Percentiles rank a stretch among this genome's conserved stretches.
These are phyloP conservation scores for Onygenales sp. DNA, from an alignment of 2,329 filamentous ascomycete genomes.

Conservation along the genomic window DNA sequence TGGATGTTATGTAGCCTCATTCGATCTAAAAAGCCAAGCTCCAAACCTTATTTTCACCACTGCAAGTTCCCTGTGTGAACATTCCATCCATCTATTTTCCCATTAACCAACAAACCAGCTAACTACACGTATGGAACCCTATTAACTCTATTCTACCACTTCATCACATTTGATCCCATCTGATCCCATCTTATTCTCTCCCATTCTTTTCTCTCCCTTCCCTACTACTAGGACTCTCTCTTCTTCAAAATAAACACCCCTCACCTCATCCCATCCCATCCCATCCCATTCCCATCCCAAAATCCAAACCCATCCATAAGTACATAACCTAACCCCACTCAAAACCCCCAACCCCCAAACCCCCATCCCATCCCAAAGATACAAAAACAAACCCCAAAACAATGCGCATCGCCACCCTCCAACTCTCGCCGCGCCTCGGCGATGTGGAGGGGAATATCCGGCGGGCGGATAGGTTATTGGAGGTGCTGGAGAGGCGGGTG, in stretches of 20 bases:
- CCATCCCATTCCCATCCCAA: not conserved
- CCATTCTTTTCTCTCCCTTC: not conserved
- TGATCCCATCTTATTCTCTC: not conserved
- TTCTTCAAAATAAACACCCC: not conserved
- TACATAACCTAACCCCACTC: not conserved
- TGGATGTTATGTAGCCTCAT: too few relatives aligned
- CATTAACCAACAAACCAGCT: too few relatives aligned
- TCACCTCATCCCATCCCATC: not conserved
- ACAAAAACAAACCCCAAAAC: not conserved
- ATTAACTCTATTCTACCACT: not conserved
- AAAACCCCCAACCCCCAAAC: not conserved
- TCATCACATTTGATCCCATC: not conserved
- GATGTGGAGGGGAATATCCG: conserved; percentile 37
- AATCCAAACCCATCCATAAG: not conserved
- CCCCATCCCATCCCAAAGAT: not conserved
- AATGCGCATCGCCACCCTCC: conserved; percentile 41
- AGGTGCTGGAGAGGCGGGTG: conserved; percentile 7
- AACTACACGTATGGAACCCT: not conserved
- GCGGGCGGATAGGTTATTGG: conserved; percentile 34
- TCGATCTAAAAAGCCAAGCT: too few relatives aligned
- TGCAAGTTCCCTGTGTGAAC: too few relatives aligned
- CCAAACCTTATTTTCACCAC: too few relatives aligned
- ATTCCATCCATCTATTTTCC: not conserved
- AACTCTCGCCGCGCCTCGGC: conserved; percentile 35
- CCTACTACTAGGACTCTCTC: not conserved